Evolutionary conservation across 805 yeast species (phyloP), one percentile per base, ranked within the genome.

Genomic region (Lipomyces spencermartinsiae): DNA sequence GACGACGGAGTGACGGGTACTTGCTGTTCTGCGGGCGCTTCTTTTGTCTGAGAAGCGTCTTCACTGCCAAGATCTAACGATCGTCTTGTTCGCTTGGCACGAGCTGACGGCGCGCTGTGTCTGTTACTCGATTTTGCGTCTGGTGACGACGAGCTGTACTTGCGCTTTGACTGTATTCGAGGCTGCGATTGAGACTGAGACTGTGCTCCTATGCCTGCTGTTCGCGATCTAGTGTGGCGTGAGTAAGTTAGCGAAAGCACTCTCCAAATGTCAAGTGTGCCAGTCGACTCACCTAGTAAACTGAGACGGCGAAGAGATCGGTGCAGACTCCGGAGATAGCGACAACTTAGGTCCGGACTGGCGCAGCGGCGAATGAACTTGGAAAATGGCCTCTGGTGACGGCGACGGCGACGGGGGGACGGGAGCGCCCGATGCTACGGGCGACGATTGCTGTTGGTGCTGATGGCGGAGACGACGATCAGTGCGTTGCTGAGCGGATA

Each of bases 401-500:
- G 65, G 31, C 22, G 43, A 39, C 57, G 34, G 34, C 37, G 61
- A 35, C 53, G 43, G 25, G 14, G n/a, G 31, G 46, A 29, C 33
- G 29, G 57, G 43, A 58, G 25, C 25, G 56, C 31, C 61, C 10
- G 37, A 19, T 55, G 43, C 10, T 19, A 55, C 19, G 34, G 58
- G 35, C 58, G 8, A 58, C 8, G 54, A 4, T 16, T n/a, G 60
- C 10, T 25, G 65, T n/a, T 12, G 39, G 53, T 46, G 51, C 58
- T 33, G 59, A 43, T 31, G 63, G 39, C 55, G 66, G 33, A n/a
- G 65, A 22, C 33, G 68, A 61, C 33, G 68, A 56, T 65, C 54
- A 49, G 53, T 31, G 14, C 49, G 66, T 9, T 54, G 66, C 58
- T 33, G 66, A 61, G 55, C 16, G 19, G 61, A 43, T 60, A 29